A percentile compares a stretch with the other conserved stretches of the same genome.
phyloP scores from a whole-genome alignment of 352 stramenopile species.

The Pythium vanterpoolii region DNA sequence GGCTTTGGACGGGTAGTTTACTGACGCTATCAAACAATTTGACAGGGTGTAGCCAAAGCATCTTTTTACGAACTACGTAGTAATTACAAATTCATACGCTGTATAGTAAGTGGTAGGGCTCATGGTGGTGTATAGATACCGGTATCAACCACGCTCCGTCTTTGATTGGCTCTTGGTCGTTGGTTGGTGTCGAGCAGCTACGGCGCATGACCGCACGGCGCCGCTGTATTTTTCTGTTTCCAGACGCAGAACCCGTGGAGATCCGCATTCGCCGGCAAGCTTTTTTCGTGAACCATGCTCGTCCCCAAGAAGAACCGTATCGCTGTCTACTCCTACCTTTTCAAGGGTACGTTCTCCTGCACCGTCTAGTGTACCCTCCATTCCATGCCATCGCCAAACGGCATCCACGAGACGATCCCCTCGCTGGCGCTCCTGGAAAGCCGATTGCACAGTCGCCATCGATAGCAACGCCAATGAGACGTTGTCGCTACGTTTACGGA shows the following conservation, averaged over 20 bases:
- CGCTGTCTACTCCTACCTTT: conserved; percentile 98
- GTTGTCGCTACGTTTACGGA: not conserved
- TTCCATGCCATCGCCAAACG: not conserved
- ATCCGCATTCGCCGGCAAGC: conserved; percentile 89
- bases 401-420: not conserved
- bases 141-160: not conserved
- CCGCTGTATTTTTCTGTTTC: conserved; percentile 26
- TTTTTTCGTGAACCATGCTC: conserved; percentile 86
- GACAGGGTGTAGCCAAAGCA: not conserved
- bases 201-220: conserved; percentile 1
- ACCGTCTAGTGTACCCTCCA: not conserved
- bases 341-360: conserved; percentile 72
- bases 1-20: not conserved
- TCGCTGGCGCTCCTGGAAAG: not conserved
- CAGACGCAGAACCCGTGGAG: conserved; percentile 56
- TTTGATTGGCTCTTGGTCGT: conserved; percentile 31
- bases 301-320: conserved; percentile 99
- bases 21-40: not conserved
- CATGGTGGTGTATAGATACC: conserved; percentile 5
- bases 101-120: conserved; percentile 2
- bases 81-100: conserved; percentile 21
- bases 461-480: not conserved
- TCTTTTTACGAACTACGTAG: not conserved
- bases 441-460: not conserved
- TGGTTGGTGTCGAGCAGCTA: conserved; percentile 26